A percentile compares a stretch with the other conserved stretches of the same genome.
phyloP scores from a whole-genome alignment of 352 stramenopile genomes.

The Phytophthora macrochlamydospora region DNA sequence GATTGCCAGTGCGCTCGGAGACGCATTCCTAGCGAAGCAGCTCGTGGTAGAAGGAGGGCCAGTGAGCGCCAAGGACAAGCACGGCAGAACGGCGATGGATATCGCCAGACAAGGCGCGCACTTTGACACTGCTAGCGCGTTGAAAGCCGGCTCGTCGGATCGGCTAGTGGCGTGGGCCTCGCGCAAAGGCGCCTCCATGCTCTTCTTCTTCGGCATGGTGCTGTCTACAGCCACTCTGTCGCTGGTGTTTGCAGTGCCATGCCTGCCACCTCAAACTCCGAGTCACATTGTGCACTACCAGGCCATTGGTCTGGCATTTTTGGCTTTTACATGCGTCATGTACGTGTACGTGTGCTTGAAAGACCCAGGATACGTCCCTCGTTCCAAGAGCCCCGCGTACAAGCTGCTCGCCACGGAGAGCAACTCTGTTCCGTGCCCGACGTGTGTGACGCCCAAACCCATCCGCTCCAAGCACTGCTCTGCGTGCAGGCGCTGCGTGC shows the following conservation, averaged over 20 bases:
- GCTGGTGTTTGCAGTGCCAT: constrained; percentile 63
- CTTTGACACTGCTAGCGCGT: constrained; percentile 63
- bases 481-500: constrained; percentile 75
- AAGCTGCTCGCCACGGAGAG: constrained; percentile 76
- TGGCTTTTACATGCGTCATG: constrained; percentile 51
- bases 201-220: constrained; percentile 78
- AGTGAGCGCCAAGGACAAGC: constrained; percentile 64
- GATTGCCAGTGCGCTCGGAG: constrained; percentile 80
- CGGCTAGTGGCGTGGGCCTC: constrained; percentile 70
- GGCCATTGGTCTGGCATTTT: constrained; percentile 38
- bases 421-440: constrained; percentile 72
- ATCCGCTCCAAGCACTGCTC: constrained; percentile 82
- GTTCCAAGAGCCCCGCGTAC: constrained; percentile 66
- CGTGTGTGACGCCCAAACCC: constrained; percentile 78
- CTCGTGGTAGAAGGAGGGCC: constrained; percentile 82
- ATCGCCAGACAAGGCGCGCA: constrained; percentile 76
- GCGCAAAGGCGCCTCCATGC: constrained; percentile 56
- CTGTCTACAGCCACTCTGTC: constrained; percentile 51
- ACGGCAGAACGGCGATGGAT: constrained; percentile 74
- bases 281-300: constrained; percentile 28
- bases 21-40: constrained; percentile 84
- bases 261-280: constrained; percentile 25
- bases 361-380: constrained; percentile 74
- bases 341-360: constrained; percentile 86
- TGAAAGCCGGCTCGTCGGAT: constrained; percentile 75